phyloP scores from a whole-genome alignment of 805 yeast genomes.

The Candida caryicola region DNA sequence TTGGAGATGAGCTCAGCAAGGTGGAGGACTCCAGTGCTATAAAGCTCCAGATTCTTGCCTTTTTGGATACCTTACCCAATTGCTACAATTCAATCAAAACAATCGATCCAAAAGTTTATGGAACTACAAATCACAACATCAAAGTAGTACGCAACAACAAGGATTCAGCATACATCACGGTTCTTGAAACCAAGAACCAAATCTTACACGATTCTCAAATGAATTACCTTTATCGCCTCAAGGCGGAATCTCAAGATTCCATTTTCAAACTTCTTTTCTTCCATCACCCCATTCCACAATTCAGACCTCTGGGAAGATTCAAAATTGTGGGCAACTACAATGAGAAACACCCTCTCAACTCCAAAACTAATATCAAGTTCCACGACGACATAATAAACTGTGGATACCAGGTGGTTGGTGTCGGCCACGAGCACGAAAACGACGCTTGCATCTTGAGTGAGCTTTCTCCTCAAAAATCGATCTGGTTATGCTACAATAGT shows the following conservation, averaged over 20 bases:
- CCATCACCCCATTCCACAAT: conserved; percentile 43
- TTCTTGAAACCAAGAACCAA: conserved; percentile 33
- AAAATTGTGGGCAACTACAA: conserved; percentile 38
- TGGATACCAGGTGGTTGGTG: conserved; percentile 37
- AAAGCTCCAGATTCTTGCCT: conserved; percentile 16
- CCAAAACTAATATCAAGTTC: conserved; percentile 26
- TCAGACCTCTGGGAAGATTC: conserved; percentile 38
- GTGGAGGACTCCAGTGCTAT: not conserved
- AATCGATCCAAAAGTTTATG: conserved; percentile 25
- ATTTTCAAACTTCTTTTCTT: conserved; percentile 34
- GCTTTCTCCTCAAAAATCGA: conserved; percentile 10
- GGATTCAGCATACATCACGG: conserved; percentile 27
- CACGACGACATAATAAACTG: conserved; percentile 33
- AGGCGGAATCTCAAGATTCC: not conserved
- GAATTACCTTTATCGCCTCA: conserved; percentile 30
- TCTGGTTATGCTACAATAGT: conserved; percentile 41
- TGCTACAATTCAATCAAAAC: conserved; percentile 28
- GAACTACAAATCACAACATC: conserved; percentile 37
- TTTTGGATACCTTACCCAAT: conserved; percentile 34
- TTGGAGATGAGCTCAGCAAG: conserved; percentile 28
- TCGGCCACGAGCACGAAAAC: conserved; percentile 45
- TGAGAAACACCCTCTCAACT: conserved; percentile 33
- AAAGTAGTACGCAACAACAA: conserved; percentile 16
- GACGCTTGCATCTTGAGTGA: conserved; percentile 38
- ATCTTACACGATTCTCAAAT: conserved; percentile 32